Evolutionary conservation across 345 rosid species (phyloP), one percentile per base, ranked within the genome.

Genomic region (Moringa oleifera): DNA sequence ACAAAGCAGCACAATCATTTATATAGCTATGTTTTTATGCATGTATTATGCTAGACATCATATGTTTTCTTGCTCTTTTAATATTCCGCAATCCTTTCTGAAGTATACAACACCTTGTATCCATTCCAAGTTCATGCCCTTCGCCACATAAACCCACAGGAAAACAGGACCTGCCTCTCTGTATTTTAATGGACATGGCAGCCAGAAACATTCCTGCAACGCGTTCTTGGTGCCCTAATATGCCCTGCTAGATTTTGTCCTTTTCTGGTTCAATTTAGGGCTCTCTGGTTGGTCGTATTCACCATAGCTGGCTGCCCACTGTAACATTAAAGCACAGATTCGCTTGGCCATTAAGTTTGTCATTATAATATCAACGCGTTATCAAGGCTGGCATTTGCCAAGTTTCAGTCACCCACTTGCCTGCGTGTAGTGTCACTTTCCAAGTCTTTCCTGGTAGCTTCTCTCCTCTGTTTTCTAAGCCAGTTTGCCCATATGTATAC

Each of bases 231-330:
- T 18, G 17, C 55, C 60, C 61, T 50, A 22, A 11, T 31, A 21
- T 11, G 11, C 22, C 25, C 19, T 12, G 0, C 45, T 21, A 21
- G 23, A 53, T 46, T 53, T 50, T 51, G 37, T 33, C 69, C 19
- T 18, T 59, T 50, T 55, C 25, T 15, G 7, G 47, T 21, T 0
- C n/a, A n/a, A n/a, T n/a, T n/a, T n/a, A n/a, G n/a, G n/a, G n/a
- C n/a, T n/a, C 23, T 17, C 2, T 4, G 10, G 20, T 23, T 17
- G 33, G 33, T 23, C 41, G 18, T 41, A 55, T 24, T 62, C 50
- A 24, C 63, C 64, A 58, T 53, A 58, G 71, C 68, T 67, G 71
- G 76, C 68, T 21, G 4, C 2, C 6, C 49, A 61, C 53, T 45
- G 24, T 25, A 15, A 6, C 20, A 16, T 45, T 53, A 16, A 22